These are phyloP conservation scores for Coniochaeta sp. DNA, from an alignment of 2,329 filamentous ascomycete species.

Conservation along the genomic window DNA sequence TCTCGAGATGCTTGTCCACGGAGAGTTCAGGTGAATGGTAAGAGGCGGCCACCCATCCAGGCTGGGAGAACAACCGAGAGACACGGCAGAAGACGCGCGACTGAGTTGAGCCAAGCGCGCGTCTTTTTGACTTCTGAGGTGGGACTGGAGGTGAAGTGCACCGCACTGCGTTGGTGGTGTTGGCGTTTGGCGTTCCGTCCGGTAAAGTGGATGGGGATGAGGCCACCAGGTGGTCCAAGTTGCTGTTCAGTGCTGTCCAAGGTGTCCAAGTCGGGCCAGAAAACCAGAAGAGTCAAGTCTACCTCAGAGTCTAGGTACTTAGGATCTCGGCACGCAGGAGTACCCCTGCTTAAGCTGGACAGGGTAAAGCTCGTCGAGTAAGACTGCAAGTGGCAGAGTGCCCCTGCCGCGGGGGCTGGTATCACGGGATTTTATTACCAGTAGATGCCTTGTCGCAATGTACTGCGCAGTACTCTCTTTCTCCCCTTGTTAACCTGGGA, in stretches of 20 bases:
- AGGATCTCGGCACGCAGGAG: background rate
- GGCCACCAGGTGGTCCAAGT: slow-evolving; percentile 3
- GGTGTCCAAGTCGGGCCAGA: background rate
- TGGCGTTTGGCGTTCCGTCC: background rate
- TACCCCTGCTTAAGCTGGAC: background rate
- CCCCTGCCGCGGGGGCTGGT: background rate
- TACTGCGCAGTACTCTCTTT: too few relatives aligned
- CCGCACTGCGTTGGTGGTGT: too few relatives aligned
- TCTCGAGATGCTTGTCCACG: background rate
- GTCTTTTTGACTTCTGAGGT: slow-evolving; percentile 16
- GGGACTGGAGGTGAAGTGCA: too few relatives aligned
- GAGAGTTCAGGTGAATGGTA: background rate
- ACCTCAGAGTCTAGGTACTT: too few relatives aligned
- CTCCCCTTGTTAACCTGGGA: too few relatives aligned
- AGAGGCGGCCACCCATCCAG: slow-evolving; percentile 4
- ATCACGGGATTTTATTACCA: slow-evolving; percentile 1
- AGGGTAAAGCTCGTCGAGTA: background rate
- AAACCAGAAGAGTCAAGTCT: background rate
- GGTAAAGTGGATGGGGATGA: background rate
- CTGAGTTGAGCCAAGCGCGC: slow-evolving; percentile 24
- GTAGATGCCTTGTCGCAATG: background rate
- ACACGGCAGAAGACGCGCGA: slow-evolving; percentile 16
- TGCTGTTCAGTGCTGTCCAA: background rate
- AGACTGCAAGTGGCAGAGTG: background rate
- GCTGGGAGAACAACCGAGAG: slow-evolving; percentile 10